Conservation (phyloP, 2,329 filamentous ascomycete genomes). For the Fusarium aywerte region DNA sequence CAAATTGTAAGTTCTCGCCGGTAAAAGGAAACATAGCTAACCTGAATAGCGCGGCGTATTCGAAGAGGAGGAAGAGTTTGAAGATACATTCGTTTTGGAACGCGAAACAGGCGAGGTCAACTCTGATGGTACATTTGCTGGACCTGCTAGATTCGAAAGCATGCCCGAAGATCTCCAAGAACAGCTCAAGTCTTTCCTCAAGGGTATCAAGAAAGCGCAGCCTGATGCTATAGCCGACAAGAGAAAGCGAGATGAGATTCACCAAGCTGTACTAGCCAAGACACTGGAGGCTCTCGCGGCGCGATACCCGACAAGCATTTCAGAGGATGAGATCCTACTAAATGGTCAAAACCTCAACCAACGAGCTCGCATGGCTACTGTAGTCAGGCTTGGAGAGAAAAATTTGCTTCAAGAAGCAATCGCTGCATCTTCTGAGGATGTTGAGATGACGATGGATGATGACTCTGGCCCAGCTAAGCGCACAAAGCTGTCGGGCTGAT, state of each 20-base stretch:
- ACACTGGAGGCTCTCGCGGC: conserved; percentile 53
- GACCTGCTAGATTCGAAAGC: conserved; percentile 52
- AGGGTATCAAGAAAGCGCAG: conserved; percentile 59
- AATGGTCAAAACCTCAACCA: conserved; percentile 44
- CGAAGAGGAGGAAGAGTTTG: conserved; percentile 74
- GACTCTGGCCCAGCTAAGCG: conserved; percentile 47
- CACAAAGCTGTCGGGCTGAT: conserved; percentile 42
- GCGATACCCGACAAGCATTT: conserved; percentile 57
- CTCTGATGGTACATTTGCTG: conserved; percentile 58
- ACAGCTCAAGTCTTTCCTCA: conserved; percentile 63
- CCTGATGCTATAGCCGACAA: conserved; percentile 60
- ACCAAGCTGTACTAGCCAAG: conserved; percentile 54
- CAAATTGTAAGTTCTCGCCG: conserved; percentile 53
- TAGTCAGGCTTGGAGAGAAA: conserved; percentile 79
- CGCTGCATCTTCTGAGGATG: conserved; percentile 43
- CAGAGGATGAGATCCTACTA: conserved; percentile 55
- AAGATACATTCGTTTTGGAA: conserved; percentile 79
- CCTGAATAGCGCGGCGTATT: conserved; percentile 54
- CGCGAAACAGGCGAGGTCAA: conserved; percentile 64
- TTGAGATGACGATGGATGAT: conserved; percentile 45
- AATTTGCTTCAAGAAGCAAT: conserved; percentile 68
- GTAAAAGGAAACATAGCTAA: conserved; percentile 38
- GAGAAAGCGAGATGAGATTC: conserved; percentile 60
- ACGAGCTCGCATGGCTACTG: conserved; percentile 68
- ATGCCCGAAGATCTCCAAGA: conserved; percentile 64